phyloP scores from a whole-genome alignment of 1,139 yeast genomes.

The Taiozyma sp. region DNA sequence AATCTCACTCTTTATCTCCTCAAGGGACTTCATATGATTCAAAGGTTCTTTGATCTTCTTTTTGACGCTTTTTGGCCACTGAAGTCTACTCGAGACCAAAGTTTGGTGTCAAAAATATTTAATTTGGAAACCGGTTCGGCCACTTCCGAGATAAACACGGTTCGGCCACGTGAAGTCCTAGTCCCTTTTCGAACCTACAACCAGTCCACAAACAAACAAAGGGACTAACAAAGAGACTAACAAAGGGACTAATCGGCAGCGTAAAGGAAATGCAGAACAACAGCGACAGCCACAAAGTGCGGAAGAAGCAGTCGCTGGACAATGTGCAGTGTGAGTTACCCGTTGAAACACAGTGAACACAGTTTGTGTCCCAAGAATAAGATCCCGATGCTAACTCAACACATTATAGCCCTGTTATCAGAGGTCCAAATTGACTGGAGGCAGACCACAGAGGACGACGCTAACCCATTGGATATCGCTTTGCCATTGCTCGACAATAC shows the following conservation, averaged over 20 bases:
- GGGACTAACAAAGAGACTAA: too few species aligned
- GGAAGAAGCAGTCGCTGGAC: neutral
- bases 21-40: slow-evolving; percentile 1
- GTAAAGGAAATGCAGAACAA: neutral
- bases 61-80: too few species aligned
- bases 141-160: neutral
- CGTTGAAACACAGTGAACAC: too few species aligned
- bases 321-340: neutral
- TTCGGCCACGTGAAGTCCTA: too few species aligned
- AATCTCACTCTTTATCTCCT: slow-evolving; percentile 9
- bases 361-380: neutral
- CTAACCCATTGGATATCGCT: slow-evolving; percentile 84
- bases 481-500: slow-evolving; percentile 76
- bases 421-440: slow-evolving; percentile 32
- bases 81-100: too few species aligned
- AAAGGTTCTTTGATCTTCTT: too few species aligned
- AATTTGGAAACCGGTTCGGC: neutral
- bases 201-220: too few species aligned
- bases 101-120: neutral
- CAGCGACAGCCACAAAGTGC: neutral
- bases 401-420: slow-evolving; percentile 12
- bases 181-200: too few species aligned
- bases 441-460: slow-evolving; percentile 34
- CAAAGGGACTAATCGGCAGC: neutral
- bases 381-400: neutral